These are phyloP conservation scores for Juncus effusus DNA, from an alignment of 176 grass and related monocot species.

Conservation along the genomic window DNA sequence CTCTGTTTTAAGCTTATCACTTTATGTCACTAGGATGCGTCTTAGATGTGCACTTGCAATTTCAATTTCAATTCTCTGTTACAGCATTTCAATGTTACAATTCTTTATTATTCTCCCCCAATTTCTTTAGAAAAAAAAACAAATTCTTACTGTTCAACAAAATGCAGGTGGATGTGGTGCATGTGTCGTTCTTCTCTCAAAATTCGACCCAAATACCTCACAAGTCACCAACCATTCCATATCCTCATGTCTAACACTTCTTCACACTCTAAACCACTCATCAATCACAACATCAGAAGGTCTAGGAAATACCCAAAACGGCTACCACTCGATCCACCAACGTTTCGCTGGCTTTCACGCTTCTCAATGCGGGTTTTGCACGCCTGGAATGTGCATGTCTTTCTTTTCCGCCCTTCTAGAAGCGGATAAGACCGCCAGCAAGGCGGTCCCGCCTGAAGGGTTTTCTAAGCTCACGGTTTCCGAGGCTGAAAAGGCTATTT, in stretches of 20 bases:
- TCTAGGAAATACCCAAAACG: conserved; percentile 60
- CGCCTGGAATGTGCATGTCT: conserved; percentile 87
- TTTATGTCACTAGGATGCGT: background rate
- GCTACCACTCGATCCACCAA: conserved; percentile 68
- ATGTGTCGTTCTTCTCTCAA: conserved; percentile 74
- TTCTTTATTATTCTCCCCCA: background rate
- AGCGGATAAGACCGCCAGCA: conserved; percentile 41
- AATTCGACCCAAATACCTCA: conserved; percentile 41
- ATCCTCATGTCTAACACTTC: conserved; percentile 77
- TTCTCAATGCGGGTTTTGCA: conserved; percentile 92
- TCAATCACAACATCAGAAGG: conserved; percentile 82
- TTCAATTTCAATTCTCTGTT: background rate
- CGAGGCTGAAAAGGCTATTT: conserved; percentile 64
- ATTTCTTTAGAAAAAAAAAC: background rate
- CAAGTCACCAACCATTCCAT: conserved; percentile 53
- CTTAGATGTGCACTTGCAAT: background rate
- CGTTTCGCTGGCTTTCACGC: conserved; percentile 74
- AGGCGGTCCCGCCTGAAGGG: conserved; percentile 17
- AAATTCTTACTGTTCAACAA: no score
- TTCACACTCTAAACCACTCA: conserved; percentile 48
- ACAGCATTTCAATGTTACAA: background rate
- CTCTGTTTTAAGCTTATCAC: conserved; percentile 1
- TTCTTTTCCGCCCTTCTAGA: conserved; percentile 70
- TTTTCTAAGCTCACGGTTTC: conserved; percentile 65
- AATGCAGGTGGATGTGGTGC: conserved; percentile 77